phyloP scores from a whole-genome alignment of 768 basidiomycete species.

The Terana coerulea region DNA sequence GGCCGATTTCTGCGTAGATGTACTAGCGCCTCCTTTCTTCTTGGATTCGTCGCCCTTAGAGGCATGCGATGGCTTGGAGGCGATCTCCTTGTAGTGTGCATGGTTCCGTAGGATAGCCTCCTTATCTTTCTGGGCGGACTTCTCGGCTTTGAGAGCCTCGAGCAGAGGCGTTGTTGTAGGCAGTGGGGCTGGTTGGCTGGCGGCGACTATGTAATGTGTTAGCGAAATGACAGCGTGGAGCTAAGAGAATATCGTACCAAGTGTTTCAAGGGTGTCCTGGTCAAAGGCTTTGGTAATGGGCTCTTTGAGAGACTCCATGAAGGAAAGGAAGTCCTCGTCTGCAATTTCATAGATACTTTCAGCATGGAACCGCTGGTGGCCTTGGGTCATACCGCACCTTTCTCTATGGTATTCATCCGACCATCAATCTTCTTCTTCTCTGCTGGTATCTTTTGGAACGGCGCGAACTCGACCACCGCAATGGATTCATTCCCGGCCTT shows the following conservation, averaged over 20 bases:
- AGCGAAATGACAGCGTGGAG: not conserved
- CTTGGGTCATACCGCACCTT: constrained; percentile 48
- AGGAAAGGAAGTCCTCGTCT: constrained; percentile 86
- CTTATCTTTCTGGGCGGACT: constrained; percentile 63
- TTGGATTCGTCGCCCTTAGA: constrained; percentile 37
- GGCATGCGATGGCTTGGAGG: constrained; percentile 27
- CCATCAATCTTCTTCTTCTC: constrained; percentile 77
- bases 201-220: constrained; percentile 47
- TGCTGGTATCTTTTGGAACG: constrained; percentile 80
- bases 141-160: constrained; percentile 88
- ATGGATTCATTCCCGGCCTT: constrained; percentile 87
- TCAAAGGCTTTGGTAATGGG: constrained; percentile 44
- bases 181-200: constrained; percentile 51
- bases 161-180: constrained; percentile 90
- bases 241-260: constrained; percentile 41
- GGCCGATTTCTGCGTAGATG: constrained; percentile 13
- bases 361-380: not conserved
- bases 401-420: constrained; percentile 84
- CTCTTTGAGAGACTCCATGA: constrained; percentile 68
- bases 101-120: constrained; percentile 70
- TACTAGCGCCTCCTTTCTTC: constrained; percentile 27
- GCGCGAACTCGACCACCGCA: constrained; percentile 92
- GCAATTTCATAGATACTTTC: not conserved
- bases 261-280: constrained; percentile 56
- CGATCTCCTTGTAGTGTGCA: constrained; percentile 61